A percentile compares a stretch with the other conserved stretches of the same genome.
phyloP scores from a whole-genome alignment of 2,329 filamentous ascomycete genomes.

The Aspergillus tubingensis region DNA sequence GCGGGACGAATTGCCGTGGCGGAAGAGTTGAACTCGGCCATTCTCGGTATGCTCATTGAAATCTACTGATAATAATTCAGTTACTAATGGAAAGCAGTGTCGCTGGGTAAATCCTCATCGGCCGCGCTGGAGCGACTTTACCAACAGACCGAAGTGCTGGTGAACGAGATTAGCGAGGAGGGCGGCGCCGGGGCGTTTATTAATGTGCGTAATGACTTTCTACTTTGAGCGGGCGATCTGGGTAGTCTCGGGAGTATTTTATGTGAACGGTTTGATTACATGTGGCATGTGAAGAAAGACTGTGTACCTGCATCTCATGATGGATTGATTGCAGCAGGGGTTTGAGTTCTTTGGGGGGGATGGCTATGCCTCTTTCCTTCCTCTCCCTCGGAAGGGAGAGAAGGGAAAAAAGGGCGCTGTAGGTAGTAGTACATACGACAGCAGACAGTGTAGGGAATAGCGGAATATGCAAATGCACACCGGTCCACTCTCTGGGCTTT shows the following conservation, averaged over 20 bases:
- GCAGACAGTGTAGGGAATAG: too few relatives aligned
- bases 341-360: too few relatives aligned
- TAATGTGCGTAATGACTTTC: slow-evolving; percentile 61
- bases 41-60: slow-evolving; percentile 67
- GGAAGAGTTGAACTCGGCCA: slow-evolving; percentile 91
- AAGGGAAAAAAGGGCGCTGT: too few relatives aligned
- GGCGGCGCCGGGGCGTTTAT: slow-evolving; percentile 83
- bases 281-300: slow-evolving; percentile 12
- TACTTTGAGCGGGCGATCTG: slow-evolving; percentile 30
- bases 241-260: not conserved
- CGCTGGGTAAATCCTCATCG: slow-evolving; percentile 83
- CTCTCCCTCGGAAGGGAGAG: too few relatives aligned
- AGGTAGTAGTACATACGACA: too few relatives aligned
- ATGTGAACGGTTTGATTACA: slow-evolving; percentile 3
- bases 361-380: not conserved
- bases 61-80: slow-evolving; percentile 27
- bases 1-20: slow-evolving; percentile 76
- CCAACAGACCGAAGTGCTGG: slow-evolving; percentile 80
- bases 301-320: not conserved
- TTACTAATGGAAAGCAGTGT: slow-evolving; percentile 59
- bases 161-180: slow-evolving; percentile 78
- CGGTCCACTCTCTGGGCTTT: too few relatives aligned
- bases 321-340: not conserved
- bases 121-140: slow-evolving; percentile 83
- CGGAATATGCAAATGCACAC: too few relatives aligned